Conservation (phyloP, 805 yeast species). For the Blastobotrys mokoenaii region DNA sequence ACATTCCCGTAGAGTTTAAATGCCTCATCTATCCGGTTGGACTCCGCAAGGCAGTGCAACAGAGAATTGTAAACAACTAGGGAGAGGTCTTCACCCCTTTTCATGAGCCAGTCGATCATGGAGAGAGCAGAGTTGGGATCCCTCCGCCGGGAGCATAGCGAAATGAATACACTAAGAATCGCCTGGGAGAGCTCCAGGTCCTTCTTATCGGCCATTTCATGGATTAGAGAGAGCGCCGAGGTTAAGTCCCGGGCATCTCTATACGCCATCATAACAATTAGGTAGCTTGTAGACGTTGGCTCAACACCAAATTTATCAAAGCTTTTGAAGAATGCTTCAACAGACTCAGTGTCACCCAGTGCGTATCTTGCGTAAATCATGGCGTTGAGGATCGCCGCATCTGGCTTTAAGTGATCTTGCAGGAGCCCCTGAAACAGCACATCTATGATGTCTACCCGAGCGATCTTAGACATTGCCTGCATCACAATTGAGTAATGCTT, state of each 20-base stretch:
- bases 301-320: conserved; percentile 26
- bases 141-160: conserved; percentile 23
- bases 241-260: conserved; percentile 32
- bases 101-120: conserved; percentile 23
- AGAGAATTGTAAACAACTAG: conserved; percentile 26
- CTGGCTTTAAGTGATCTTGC: conserved; percentile 41
- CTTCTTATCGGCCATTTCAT: conserved; percentile 15
- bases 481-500: conserved; percentile 55
- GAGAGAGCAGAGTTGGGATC: conserved; percentile 22
- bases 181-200: conserved; percentile 16
- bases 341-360: conserved; percentile 31
- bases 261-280: conserved; percentile 29
- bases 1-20: conserved; percentile 25
- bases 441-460: conserved; percentile 41
- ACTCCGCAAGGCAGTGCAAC: conserved; percentile 24
- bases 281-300: conserved; percentile 27
- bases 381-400: conserved; percentile 35
- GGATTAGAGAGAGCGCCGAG: conserved; percentile 25
- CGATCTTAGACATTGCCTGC: conserved; percentile 45
- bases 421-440: conserved; percentile 41
- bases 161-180: conserved; percentile 20
- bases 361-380: conserved; percentile 37
- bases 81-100: conserved; percentile 18
- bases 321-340: conserved; percentile 31
- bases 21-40: conserved; percentile 26